A percentile compares a stretch with the other conserved stretches of the same genome.
These are phyloP conservation scores for Botrytis aclada DNA, from an alignment of 2,329 filamentous ascomycete species.

Conservation along the genomic window DNA sequence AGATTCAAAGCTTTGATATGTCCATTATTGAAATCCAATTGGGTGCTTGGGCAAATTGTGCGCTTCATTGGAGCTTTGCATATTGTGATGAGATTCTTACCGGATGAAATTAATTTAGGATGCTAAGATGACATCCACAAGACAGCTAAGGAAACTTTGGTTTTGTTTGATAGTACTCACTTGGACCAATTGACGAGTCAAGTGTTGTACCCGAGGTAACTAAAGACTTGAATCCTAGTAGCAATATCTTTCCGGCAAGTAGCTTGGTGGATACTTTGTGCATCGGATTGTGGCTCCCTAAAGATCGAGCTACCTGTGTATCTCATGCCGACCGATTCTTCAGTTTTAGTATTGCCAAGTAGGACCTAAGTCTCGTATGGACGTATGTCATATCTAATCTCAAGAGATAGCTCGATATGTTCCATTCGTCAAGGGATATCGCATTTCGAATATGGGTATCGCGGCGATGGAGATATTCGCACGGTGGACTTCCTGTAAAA, in stretches of 20 bases:
- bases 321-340: neutral
- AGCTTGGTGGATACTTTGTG: neutral
- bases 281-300: neutral
- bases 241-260: neutral
- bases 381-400: neutral
- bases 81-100: neutral
- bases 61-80: neutral
- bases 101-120: neutral
- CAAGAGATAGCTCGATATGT: neutral
- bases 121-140: neutral
- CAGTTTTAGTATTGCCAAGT: neutral
- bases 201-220: neutral
- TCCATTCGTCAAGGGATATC: too few species aligned
- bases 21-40: neutral
- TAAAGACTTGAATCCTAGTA: neutral
- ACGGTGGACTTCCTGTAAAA: neutral
- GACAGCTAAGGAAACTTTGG: neutral
- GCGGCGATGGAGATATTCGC: constrained; percentile 1
- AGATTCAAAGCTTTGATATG: neutral
- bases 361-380: neutral
- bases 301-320: neutral
- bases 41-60: neutral
- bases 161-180: neutral
- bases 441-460: neutral
- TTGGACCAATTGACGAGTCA: neutral